A percentile compares a stretch with the other conserved stretches of the same genome.
These are phyloP conservation scores for Neofusicoccum kwambonambiense DNA, from an alignment of 2,329 filamentous ascomycete species.

Conservation along the genomic window DNA sequence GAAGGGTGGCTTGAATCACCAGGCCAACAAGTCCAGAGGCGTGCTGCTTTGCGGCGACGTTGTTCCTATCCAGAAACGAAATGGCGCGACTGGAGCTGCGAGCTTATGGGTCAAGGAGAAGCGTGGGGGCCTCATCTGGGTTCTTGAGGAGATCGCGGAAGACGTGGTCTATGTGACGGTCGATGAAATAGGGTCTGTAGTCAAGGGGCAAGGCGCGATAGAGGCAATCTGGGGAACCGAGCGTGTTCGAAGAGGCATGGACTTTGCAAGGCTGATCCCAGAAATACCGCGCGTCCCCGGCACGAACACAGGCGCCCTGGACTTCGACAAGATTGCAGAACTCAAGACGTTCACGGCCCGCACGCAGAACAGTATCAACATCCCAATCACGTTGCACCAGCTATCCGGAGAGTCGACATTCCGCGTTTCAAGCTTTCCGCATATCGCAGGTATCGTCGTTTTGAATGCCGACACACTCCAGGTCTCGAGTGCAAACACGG, in stretches of 20 bases:
- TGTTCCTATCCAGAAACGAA: slow-evolving; percentile 95
- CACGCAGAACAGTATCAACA: slow-evolving; percentile 72
- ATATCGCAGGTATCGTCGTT: slow-evolving; percentile 96
- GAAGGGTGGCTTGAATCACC: slow-evolving; percentile 64
- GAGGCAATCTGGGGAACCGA: slow-evolving; percentile 82
- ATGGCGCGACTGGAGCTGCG: slow-evolving; percentile 85
- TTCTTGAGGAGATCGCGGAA: slow-evolving; percentile 95
- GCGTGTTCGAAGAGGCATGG: slow-evolving; percentile 63
- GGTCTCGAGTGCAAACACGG: slow-evolving; percentile 90
- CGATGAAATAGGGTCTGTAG: slow-evolving; percentile 74
- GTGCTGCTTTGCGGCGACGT: slow-evolving; percentile 95
- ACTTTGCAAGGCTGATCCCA: slow-evolving; percentile 76
- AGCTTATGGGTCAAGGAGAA: slow-evolving; percentile 99
- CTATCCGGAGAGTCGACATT: slow-evolving; percentile 68
- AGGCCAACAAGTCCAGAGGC: slow-evolving; percentile 75
- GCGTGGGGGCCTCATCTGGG: slow-evolving; percentile 89
- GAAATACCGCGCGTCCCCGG: slow-evolving; percentile 75
- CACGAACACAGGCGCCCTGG: slow-evolving; percentile 69
- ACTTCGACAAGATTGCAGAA: slow-evolving; percentile 72
- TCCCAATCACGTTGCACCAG: slow-evolving; percentile 79
- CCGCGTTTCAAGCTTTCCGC: slow-evolving; percentile 88
- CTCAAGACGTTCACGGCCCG: slow-evolving; percentile 82
- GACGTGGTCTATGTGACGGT: slow-evolving; percentile 77
- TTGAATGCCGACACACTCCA: slow-evolving; percentile 74
- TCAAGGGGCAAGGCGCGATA: slow-evolving; percentile 70